phyloP scores from a whole-genome alignment of 2,329 filamentous ascomycete genomes.

The Lithohypha guttulata region DNA sequence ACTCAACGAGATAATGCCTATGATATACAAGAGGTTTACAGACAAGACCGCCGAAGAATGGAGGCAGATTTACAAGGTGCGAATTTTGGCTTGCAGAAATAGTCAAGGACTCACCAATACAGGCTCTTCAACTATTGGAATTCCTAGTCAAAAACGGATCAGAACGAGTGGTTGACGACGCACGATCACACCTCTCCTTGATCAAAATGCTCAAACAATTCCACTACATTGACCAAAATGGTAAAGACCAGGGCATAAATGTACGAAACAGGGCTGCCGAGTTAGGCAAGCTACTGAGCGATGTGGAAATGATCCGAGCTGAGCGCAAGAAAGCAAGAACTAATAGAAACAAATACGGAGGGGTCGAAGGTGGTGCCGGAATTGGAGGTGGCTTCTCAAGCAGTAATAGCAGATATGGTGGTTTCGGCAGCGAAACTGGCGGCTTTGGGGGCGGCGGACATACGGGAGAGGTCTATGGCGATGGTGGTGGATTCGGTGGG shows the following conservation, averaged over 20 bases:
- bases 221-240: conserved; percentile 90
- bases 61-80: conserved; percentile 96
- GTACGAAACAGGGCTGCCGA: conserved; percentile 95
- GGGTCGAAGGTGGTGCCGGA: conserved; percentile 71
- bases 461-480: conserved; percentile 75
- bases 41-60: conserved; percentile 97
- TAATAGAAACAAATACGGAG: conserved; percentile 90
- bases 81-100: neutral
- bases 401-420: conserved; percentile 62
- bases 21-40: conserved; percentile 99
- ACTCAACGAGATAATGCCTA: conserved; percentile 98
- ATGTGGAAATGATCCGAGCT: conserved; percentile 46
- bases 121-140: conserved; percentile 82
- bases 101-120: neutral
- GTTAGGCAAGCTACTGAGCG: conserved; percentile 80
- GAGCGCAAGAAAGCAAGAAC: conserved; percentile 78
- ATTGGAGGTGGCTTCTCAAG: conserved; percentile 46
- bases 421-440: conserved; percentile 72
- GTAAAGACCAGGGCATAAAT: conserved; percentile 96
- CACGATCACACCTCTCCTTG: conserved; percentile 83
- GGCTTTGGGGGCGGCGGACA: conserved; percentile 50
- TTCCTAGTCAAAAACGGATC: conserved; percentile 97
- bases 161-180: conserved; percentile 93
- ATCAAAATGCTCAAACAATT: conserved; percentile 98
- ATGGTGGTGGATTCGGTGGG: conserved; percentile 86